Conservation (phyloP, 2,329 filamentous ascomycete genomes). For the Penicillium sp. region DNA sequence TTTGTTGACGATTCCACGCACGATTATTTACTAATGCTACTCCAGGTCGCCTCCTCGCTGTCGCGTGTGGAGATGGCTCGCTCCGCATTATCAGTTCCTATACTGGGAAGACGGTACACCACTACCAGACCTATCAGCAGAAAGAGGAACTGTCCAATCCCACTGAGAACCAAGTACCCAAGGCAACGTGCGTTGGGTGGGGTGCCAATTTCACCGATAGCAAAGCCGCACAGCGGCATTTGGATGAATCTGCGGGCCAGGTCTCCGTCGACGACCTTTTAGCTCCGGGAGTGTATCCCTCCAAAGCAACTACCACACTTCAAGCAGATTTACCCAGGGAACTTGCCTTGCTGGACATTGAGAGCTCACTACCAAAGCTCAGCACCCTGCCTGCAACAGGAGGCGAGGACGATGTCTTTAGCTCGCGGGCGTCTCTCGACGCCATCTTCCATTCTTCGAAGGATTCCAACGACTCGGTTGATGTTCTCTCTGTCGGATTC, state of each 20-base stretch:
- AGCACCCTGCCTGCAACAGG: conserved; percentile 66
- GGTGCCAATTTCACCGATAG: conserved; percentile 56
- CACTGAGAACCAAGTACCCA: conserved; percentile 14
- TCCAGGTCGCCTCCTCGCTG: conserved; percentile 66
- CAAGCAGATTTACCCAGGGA: conserved; percentile 67
- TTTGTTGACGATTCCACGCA: background rate
- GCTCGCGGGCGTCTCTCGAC: conserved; percentile 67
- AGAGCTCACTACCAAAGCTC: conserved; percentile 72
- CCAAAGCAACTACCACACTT: conserved; percentile 37
- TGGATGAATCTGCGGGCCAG: conserved; percentile 36
- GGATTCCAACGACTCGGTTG: conserved; percentile 70
- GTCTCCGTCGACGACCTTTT: conserved; percentile 46
- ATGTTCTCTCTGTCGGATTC: conserved; percentile 74
- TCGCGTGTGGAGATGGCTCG: conserved; percentile 79
- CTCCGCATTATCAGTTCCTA: conserved; percentile 76
- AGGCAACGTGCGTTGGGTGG: conserved; percentile 54
- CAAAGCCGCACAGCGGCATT: conserved; percentile 44
- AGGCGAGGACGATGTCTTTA: conserved; percentile 67
- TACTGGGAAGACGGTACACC: conserved; percentile 76
- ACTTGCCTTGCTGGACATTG: conserved; percentile 72
- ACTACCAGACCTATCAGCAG: conserved; percentile 50
- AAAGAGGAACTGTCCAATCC: conserved; percentile 10
- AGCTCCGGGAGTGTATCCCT: conserved; percentile 38
- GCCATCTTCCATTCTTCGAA: conserved; percentile 66
- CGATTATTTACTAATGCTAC: background rate